A percentile compares a stretch with the other conserved stretches of the same genome.
Evolutionary conservation across 1,284 basidiomycete species (phyloP).

Genomic region (Leccinum pachyderme): DNA sequence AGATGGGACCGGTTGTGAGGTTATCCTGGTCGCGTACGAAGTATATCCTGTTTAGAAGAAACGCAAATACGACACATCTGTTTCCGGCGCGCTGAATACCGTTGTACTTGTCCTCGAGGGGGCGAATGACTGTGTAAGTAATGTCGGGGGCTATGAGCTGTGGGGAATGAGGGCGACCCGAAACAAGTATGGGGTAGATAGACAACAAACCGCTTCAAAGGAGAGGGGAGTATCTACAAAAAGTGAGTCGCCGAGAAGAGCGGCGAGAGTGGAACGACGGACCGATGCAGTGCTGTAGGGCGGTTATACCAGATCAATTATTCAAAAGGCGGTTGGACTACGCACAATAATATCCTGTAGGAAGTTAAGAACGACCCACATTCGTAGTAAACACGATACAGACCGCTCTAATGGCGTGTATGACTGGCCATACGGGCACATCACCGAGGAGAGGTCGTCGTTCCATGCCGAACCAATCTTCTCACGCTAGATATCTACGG

Average conservation of each 20-base stretch:
- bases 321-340: neutral
- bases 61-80: constrained; percentile 80
- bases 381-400: constrained; percentile 15
- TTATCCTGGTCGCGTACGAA: constrained; percentile 72
- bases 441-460: constrained; percentile 40
- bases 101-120: constrained; percentile 72
- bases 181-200: neutral
- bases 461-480: constrained; percentile 29
- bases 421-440: constrained; percentile 69
- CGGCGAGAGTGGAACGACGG: constrained; percentile 4
- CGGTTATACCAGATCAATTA: constrained; percentile 9
- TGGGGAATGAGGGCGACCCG: constrained; percentile 12
- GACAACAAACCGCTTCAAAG: constrained; percentile 30
- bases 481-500: neutral
- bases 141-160: constrained; percentile 81
- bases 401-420: constrained; percentile 66
- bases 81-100: constrained; percentile 63
- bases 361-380: neutral
- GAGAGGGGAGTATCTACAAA: constrained; percentile 30
- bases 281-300: constrained; percentile 31
- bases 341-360: constrained; percentile 59
- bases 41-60: constrained; percentile 86
- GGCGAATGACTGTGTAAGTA: constrained; percentile 81
- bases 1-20: constrained; percentile 65
- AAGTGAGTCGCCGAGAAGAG: neutral